Percentiles rank a stretch among this genome's conserved stretches.
Conservation (phyloP, 2,329 filamentous ascomycete genomes). For the Penicillium hesseltinei region DNA sequence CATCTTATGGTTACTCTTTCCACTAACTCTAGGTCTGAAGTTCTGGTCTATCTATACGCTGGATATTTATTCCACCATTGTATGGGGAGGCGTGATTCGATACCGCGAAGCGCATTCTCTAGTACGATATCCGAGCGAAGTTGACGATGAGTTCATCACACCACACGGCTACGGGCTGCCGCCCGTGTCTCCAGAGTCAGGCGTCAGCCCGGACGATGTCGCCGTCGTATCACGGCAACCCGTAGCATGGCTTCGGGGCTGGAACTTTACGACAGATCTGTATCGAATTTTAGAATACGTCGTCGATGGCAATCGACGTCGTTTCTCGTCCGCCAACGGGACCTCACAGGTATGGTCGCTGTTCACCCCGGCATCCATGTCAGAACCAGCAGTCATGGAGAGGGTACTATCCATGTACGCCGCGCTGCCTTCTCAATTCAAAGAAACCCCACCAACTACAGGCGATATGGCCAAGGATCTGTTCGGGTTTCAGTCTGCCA, state of each 20-base stretch:
- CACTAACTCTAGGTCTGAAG: constrained; percentile 25
- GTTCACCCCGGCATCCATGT: constrained; percentile 22
- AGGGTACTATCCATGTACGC: constrained; percentile 26
- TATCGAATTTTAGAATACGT: constrained; percentile 58
- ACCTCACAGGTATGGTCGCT: constrained; percentile 26
- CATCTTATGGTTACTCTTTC: background rate
- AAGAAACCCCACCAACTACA: constrained; percentile 27
- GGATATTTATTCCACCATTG: constrained; percentile 55
- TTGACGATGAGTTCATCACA: constrained; percentile 49
- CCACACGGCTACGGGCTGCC: constrained; percentile 27
- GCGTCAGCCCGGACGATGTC: constrained; percentile 9
- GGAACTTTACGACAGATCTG: constrained; percentile 59
- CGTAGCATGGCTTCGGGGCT: constrained; percentile 53
- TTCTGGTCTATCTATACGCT: constrained; percentile 60
- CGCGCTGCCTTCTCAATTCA: constrained; percentile 25
- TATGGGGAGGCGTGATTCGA: constrained; percentile 51
- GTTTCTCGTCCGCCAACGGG: constrained; percentile 24
- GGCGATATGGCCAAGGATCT: constrained; percentile 39
- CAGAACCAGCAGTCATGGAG: constrained; percentile 27
- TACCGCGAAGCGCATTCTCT: constrained; percentile 48
- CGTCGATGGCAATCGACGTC: constrained; percentile 27
- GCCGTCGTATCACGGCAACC: constrained; percentile 14
- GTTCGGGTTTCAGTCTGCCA: constrained; percentile 52
- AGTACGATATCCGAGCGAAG: constrained; percentile 50
- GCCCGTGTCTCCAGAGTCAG: constrained; percentile 18